Evolutionary conservation across 805 yeast genomes (phyloP), one percentile per base, ranked within the genome.

Genomic region (Saturnispora saitoi): DNA sequence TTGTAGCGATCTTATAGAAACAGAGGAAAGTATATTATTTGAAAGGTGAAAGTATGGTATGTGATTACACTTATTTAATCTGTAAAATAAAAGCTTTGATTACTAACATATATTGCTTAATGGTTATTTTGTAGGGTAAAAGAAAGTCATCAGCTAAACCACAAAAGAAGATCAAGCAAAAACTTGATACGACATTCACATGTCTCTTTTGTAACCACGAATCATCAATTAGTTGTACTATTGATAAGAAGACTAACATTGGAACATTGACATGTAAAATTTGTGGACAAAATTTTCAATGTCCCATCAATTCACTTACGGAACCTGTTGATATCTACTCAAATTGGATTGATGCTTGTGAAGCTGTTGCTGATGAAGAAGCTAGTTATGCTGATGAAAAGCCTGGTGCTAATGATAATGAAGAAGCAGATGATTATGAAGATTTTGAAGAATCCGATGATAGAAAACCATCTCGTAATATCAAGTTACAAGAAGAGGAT

Each of bases 321-420:
- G 96, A 86, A 50, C 96, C 99, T 0, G 89, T 91, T 38, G 99
- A 91, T 67, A 85, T 91, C 14, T 91, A 91, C 63, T 83, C 95
- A 43, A 98, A 91, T 64, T 91, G 99, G 99, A 88, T 88, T 47
- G 99, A 91, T 70, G 98, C 98, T 1, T 86, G 91, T 67, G 95
- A 85, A 59, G 88, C 86, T 31, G 83, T 86, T 46, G 93, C 91
- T 0, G 86, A 84, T 55, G 87, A 83, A 69, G 63, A 58, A 42
- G 58, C 49, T n/a, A 48, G 36, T 15, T 31, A 68, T 14, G 64
- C 55, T 15, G 58, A 51, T 10, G 36, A 55, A 56, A 17, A 44
- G 41, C 39, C 34, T 15, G 44, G 12, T 7, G 53, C 31, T 32
- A 49, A 41, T 8, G 66, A 56, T 32, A 56, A 57, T 29, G 59